Conservation (phyloP, 257 asterid genomes). For the Solanum sejunctum region DNA sequence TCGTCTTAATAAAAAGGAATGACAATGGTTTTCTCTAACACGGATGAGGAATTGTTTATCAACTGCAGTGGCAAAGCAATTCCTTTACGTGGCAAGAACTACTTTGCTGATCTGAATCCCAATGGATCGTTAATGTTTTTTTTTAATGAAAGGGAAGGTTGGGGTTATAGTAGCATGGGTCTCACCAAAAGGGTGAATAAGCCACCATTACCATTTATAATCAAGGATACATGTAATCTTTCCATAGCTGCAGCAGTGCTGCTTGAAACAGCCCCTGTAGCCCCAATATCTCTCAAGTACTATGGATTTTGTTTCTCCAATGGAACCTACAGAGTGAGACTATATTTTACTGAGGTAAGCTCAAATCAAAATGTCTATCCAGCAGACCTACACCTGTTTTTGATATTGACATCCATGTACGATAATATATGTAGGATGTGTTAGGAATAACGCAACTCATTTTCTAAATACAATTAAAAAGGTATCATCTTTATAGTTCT, state of each 20-base stretch:
- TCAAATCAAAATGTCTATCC: too few relatives aligned
- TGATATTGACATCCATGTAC: constrained; percentile 8
- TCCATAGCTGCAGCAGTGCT: background rate
- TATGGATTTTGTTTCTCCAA: constrained; percentile 9
- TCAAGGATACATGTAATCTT: background rate
- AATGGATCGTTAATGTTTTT: background rate
- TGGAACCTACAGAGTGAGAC: background rate
- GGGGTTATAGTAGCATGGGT: constrained; percentile 16
- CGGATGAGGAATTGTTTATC: constrained; percentile 5
- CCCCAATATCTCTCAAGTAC: constrained; percentile 3
- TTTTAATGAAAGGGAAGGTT: background rate
- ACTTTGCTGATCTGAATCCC: constrained; percentile 1
- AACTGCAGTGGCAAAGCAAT: constrained; percentile 7
- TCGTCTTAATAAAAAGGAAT: background rate
- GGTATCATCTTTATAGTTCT: background rate
- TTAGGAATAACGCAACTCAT: background rate
- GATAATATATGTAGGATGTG: background rate
- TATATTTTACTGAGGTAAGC: constrained; percentile 12
- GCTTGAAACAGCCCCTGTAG: background rate
- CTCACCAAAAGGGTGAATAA: too few relatives aligned
- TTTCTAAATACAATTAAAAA: background rate
- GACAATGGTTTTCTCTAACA: background rate
- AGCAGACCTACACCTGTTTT: too few relatives aligned
- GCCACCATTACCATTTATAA: background rate
- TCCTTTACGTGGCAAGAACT: background rate